Base-by-base conservation (phyloP, 768 basidiomycete genomes). In the Saitozyma podzolica region DNA sequence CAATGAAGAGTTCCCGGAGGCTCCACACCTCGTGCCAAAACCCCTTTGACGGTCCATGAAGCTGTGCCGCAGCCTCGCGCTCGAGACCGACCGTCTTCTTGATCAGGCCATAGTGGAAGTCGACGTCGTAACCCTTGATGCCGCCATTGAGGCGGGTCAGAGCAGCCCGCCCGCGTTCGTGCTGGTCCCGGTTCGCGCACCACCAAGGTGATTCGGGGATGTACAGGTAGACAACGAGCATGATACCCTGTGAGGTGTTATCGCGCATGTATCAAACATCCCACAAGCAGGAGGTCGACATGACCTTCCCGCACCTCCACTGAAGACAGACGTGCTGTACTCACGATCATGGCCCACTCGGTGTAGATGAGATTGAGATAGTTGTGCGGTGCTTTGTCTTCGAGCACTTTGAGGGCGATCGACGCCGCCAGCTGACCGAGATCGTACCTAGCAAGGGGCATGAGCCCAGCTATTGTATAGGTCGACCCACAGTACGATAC, bases 21-120 rank as follows among this genome's bases (percentile, higher is more conserved):
- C 63, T 67, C 39, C 43, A 47, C 19, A 68, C 19, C 48, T 70
- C 62, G 16, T 62, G 56, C 56, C 53, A 57, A 49, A 72, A 65
- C 2, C 63, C 58, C 40, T 66, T 62, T 11, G 41, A 16, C 37
- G 62, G 59, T 2, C 65, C 69, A 19, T 62, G 49, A 10, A 62
- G 40, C 47, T 58, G 19, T 29, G 42, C 42, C 39, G 53, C 58
- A 48, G 49, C 41, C 50, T 57, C 62, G 9, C 54, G 29, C 50
- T 70, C 72, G 37, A 55, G 20, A 40, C 70, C 66, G 10, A 75
- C 64, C 11, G 73, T 68, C 43, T 57, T 43, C 40, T 54, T 56
- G 51, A 75, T 62, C 41, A 75, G 54, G 16, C 53, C 54, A 56
- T 72, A 72, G 40, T 75, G 70, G 47, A 63, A 70, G n/a, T 72